Base-by-base conservation (phyloP, 108 stramenopile genomes). In the Fragilaria crotonensis region DNA sequence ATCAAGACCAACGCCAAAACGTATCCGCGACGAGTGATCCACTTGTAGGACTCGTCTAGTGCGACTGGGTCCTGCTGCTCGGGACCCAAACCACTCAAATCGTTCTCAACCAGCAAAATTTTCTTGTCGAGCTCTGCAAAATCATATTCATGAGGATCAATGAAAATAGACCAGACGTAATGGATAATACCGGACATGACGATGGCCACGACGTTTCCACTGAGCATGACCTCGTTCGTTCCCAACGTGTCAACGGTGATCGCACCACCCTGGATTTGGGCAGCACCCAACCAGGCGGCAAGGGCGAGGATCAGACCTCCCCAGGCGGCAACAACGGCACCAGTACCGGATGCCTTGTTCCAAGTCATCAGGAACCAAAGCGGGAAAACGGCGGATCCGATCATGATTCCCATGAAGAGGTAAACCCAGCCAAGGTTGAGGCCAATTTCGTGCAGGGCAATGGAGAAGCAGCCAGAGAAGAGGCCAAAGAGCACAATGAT, bases 391-490 rank as follows among this genome's bases (percentile, higher is more conserved):
- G 91, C 95, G 45, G 90, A 93, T 63, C 95, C 95, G 63, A 95
- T 93, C 9, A 88, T 53, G 56, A 93, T 59, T 36, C 95, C 95
- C 95, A 95, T 95, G 73, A 93, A 92, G 52, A 91, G 76, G 75
- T 95, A 95, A 53, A 95, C 92, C 88, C 90, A 95, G 59, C 95
- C 95, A 52, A 95, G 85, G 63, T 72, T 82, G 45, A 95, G 71
- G 33, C 79, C 75, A 27, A 85, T 72, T 45, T 69, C 61, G 33
- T 66, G 46, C 1, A 90, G 76, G 18, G 54, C 29, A 45, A 84
- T 78, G 28, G 85, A 69, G 45, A 95, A 80, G 26, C 60, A 60
- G 44, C 95, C 95, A 82, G 84, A 86, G 64, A 90, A 63, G 30
- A 86, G 54, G 46, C 92, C 90, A 54, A 91, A 95, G 17, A 59